Evolutionary conservation across 23 red algal genomes (phyloP).

Genomic region (Gracilaria gracilis): DNA sequence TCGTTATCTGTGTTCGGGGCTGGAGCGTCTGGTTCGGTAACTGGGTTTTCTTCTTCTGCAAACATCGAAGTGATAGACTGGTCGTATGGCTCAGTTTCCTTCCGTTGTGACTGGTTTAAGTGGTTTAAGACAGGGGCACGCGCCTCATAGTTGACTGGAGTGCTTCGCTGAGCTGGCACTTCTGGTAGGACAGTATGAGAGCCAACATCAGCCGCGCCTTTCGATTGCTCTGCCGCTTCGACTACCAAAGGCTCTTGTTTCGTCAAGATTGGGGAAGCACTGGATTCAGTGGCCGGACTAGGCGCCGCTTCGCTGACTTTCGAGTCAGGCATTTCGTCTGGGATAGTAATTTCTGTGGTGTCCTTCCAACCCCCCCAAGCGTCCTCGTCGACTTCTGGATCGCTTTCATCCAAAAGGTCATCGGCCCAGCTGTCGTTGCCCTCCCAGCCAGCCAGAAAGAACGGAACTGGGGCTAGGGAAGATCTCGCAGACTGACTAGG

Average conservation of each 20-base stretch:
- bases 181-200: background rate
- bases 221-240: background rate
- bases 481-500: background rate
- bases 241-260: background rate
- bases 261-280: background rate
- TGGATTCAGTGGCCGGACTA: background rate
- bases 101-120: background rate
- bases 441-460: constrained; percentile 70
- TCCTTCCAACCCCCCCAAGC: constrained; percentile 35
- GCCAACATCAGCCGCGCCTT: background rate
- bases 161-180: background rate
- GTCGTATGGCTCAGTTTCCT: background rate
- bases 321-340: background rate
- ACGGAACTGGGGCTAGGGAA: constrained; percentile 26
- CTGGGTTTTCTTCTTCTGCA: background rate
- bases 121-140: background rate
- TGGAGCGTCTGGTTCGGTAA: background rate
- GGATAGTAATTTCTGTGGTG: constrained; percentile 6
- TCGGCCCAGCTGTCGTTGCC: constrained; percentile 68
- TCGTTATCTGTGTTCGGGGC: background rate
- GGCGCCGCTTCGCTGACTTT: background rate
- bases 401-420: constrained; percentile 28
- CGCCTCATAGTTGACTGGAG: background rate
- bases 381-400: constrained; percentile 54
- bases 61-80: background rate